These are phyloP conservation scores for Apiospora arundinis DNA, from an alignment of 2,329 filamentous ascomycete species.

Conservation along the genomic window DNA sequence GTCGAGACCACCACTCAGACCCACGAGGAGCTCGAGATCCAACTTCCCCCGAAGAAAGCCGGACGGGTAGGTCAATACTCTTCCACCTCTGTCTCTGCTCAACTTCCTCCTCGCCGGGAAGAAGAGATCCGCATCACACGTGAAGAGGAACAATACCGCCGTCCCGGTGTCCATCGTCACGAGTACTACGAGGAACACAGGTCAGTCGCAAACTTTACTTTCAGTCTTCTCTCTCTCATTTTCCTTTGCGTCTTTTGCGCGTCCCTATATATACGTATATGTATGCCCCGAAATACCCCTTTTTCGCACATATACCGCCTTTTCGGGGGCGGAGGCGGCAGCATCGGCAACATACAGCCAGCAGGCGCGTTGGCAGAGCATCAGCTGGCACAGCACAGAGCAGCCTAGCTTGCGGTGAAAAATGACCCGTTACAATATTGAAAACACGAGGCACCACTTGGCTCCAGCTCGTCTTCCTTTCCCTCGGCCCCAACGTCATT, in stretches of 20 bases:
- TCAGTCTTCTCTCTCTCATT: not conserved
- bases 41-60: constrained; percentile 75
- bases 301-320: not conserved
- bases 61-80: constrained; percentile 97
- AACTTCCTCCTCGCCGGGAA: constrained; percentile 72
- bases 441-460: not conserved
- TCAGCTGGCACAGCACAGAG: not conserved
- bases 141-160: constrained; percentile 78
- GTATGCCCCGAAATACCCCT: too few relatives aligned
- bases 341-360: not conserved
- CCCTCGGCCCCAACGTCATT: not conserved
- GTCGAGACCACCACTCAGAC: constrained; percentile 53
- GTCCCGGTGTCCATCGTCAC: constrained; percentile 67
- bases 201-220: constrained; percentile 48
- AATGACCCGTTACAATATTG: constrained; percentile 10
- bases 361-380: not conserved
- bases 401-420: not conserved
- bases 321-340: not conserved
- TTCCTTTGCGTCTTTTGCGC: not conserved
- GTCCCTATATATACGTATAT: not conserved
- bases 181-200: constrained; percentile 57
- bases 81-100: constrained; percentile 65
- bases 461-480: not conserved
- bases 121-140: constrained; percentile 85
- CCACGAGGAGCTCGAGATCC: constrained; percentile 90